A percentile compares a stretch with the other conserved stretches of the same genome.
Evolutionary conservation across 2,329 filamentous ascomycete genomes (phyloP).

Genomic region (Curvularia sp.): DNA sequence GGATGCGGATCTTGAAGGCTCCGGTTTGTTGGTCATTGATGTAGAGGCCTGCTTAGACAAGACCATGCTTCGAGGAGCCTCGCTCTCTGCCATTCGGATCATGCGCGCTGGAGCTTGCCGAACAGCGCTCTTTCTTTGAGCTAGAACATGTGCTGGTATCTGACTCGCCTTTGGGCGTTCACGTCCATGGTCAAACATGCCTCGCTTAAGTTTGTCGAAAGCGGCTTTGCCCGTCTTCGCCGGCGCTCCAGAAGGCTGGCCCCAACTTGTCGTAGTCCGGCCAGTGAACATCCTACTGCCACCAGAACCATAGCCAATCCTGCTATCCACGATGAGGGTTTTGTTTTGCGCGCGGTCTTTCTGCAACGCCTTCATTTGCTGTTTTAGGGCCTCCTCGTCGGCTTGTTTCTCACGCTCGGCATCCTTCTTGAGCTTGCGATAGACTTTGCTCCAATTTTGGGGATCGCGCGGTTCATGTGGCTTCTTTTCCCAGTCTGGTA

Average conservation of each 20-base stretch:
- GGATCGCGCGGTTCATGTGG: constrained; percentile 69
- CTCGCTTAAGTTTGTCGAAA: constrained; percentile 46
- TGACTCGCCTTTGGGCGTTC: constrained; percentile 41
- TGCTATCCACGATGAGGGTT: constrained; percentile 43
- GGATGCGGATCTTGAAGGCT: constrained; percentile 12
- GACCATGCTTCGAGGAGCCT: constrained; percentile 34
- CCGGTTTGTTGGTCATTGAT: constrained; percentile 23
- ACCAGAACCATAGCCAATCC: constrained; percentile 33
- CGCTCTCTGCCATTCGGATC: constrained; percentile 41
- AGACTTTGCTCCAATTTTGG: constrained; percentile 78
- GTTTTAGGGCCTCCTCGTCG: constrained; percentile 43
- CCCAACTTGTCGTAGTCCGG: constrained; percentile 30
- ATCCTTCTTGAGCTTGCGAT: constrained; percentile 59
- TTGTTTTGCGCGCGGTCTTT: constrained; percentile 41
- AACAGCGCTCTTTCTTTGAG: constrained; percentile 34
- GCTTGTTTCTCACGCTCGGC: constrained; percentile 48
- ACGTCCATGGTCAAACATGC: constrained; percentile 44
- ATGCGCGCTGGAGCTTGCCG: constrained; percentile 41
- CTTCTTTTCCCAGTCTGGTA: constrained; percentile 70
- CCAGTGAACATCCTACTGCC: constrained; percentile 27
- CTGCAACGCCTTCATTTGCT: constrained; percentile 43
- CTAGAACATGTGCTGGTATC: constrained; percentile 40
- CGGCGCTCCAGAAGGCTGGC: constrained; percentile 35
- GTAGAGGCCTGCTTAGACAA: constrained; percentile 38
- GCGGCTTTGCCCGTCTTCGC: constrained; percentile 46